Conservation (phyloP, 108 stramenopile genomes). For the Fragilaria radians region DNA sequence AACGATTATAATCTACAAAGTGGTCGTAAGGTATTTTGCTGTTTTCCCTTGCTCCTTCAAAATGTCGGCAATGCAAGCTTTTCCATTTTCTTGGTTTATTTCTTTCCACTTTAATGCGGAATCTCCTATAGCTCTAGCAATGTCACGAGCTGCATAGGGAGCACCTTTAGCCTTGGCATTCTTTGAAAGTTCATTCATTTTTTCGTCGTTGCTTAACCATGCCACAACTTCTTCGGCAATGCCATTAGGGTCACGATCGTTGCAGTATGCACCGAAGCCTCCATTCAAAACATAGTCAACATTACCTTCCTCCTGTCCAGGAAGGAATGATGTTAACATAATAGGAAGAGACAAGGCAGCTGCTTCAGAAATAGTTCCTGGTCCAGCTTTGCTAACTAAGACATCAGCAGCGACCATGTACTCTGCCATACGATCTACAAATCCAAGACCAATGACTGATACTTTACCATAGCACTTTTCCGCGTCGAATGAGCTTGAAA, state of each 20-base stretch:
- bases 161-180: slow-evolving; percentile 57
- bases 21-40: neutral
- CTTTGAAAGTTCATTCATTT: slow-evolving; percentile 47
- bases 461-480: slow-evolving; percentile 32
- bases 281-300: slow-evolving; percentile 79
- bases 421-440: slow-evolving; percentile 92
- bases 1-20: neutral
- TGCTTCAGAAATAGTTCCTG: slow-evolving; percentile 97
- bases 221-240: slow-evolving; percentile 64
- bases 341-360: slow-evolving; percentile 89
- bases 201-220: slow-evolving; percentile 58
- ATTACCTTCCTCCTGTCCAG: slow-evolving; percentile 89
- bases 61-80: neutral
- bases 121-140: slow-evolving; percentile 72
- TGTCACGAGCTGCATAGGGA: slow-evolving; percentile 76
- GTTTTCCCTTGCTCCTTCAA: neutral
- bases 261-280: slow-evolving; percentile 66
- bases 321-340: slow-evolving; percentile 86
- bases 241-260: slow-evolving; percentile 62
- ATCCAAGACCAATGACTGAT: slow-evolving; percentile 72
- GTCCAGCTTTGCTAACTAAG: slow-evolving; percentile 95
- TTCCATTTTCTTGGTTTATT: slow-evolving; percentile 31
- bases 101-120: slow-evolving; percentile 59
- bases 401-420: slow-evolving; percentile 96
- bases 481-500: neutral